phyloP scores from a whole-genome alignment of 441 rosid genomes.

The Arabidopsis hybrid region DNA sequence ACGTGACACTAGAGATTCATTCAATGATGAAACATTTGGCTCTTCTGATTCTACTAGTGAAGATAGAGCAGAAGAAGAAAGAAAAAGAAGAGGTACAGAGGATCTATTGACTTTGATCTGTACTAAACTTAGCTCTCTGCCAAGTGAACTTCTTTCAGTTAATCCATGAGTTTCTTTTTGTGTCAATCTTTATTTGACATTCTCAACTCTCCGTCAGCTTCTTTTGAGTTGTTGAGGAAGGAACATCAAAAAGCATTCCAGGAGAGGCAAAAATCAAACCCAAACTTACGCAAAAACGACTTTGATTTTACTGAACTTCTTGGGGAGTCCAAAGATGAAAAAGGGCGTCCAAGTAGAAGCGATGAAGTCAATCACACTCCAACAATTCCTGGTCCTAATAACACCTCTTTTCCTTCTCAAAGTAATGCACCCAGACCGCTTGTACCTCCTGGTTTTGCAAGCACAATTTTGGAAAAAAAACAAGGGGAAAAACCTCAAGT shows the following conservation, averaged over 20 bases:
- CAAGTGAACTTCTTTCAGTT: slow-evolving; percentile 29
- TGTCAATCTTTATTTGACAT: slow-evolving; percentile 40
- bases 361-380: slow-evolving; percentile 55
- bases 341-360: slow-evolving; percentile 50
- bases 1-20: slow-evolving; percentile 75
- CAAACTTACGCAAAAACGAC: slow-evolving; percentile 62
- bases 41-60: slow-evolving; percentile 79
- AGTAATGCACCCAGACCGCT: slow-evolving; percentile 84
- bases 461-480: slow-evolving; percentile 60
- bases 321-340: slow-evolving; percentile 72
- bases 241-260: slow-evolving; percentile 90
- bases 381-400: slow-evolving; percentile 50
- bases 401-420: slow-evolving; percentile 54
- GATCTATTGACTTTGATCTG: slow-evolving; percentile 28
- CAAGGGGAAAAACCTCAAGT: slow-evolving; percentile 56
- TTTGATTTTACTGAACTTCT: slow-evolving; percentile 70
- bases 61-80: slow-evolving; percentile 96
- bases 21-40: slow-evolving; percentile 97
- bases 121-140: slow-evolving; percentile 13
- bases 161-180: slow-evolving; percentile 25
- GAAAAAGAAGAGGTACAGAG: slow-evolving; percentile 87
- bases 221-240: slow-evolving; percentile 96
- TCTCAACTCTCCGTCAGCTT: slow-evolving; percentile 57
- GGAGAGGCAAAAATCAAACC: slow-evolving; percentile 78
- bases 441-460: slow-evolving; percentile 97